Percentiles rank a stretch among this genome's conserved stretches.
Conservation (phyloP, 441 rosid genomes). For the Euphorbia schlechtendalii region DNA sequence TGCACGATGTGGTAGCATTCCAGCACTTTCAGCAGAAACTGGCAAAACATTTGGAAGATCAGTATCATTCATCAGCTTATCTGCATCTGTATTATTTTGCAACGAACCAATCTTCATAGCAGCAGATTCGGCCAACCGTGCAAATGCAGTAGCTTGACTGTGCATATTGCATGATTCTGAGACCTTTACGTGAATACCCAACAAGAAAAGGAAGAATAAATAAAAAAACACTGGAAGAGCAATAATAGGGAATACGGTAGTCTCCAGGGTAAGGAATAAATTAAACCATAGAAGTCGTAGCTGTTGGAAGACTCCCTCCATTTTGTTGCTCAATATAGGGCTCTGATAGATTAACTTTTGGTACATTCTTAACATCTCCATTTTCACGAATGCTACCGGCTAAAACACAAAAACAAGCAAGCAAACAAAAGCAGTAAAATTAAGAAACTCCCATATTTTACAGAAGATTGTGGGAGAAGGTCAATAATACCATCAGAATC, state of each 20-base stretch:
- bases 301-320: constrained; percentile 7
- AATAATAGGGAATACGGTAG: neutral
- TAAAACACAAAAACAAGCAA: constrained; percentile 3
- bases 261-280: neutral
- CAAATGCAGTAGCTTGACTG: constrained; percentile 59
- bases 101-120: constrained; percentile 22
- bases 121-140: constrained; percentile 53
- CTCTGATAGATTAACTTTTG: constrained; percentile 8
- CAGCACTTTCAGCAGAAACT: constrained; percentile 72
- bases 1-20: constrained; percentile 50
- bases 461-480: neutral
- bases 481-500: constrained; percentile 29
- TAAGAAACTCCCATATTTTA: neutral
- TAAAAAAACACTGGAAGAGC: neutral
- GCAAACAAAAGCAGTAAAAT: neutral
- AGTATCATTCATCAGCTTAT: constrained; percentile 24
- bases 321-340: constrained; percentile 12
- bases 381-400: constrained; percentile 7
- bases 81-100: constrained; percentile 21
- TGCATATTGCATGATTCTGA: constrained; percentile 37
- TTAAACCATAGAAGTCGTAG: constrained; percentile 17
- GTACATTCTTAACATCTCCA: neutral
- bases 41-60: constrained; percentile 49
- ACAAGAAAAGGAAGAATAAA: constrained; percentile 3
- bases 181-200: constrained; percentile 29